phyloP scores from a whole-genome alignment of 108 stramenopile species.

The Aurantiochytrium sp. region DNA sequence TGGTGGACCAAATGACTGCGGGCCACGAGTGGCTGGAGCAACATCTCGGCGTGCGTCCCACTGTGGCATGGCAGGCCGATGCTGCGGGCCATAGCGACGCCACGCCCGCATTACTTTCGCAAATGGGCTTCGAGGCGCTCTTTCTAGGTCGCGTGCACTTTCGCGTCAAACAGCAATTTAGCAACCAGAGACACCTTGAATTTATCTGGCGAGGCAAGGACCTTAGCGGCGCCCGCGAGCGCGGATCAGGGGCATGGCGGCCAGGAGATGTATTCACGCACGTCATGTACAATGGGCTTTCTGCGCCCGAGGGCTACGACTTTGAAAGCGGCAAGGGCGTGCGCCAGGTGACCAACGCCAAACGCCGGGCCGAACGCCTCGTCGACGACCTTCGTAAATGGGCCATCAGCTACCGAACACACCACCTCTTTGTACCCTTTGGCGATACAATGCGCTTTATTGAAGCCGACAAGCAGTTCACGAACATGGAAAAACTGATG shows the following conservation, averaged over 20 bases:
- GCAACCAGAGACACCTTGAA: neutral
- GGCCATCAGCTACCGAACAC: neutral
- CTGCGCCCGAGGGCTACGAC: neutral
- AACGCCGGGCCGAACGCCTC: neutral
- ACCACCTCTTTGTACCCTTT: slow-evolving; percentile 15
- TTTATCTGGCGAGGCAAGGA: neutral
- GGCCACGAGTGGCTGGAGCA: slow-evolving; percentile 6
- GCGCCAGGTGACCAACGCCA: neutral
- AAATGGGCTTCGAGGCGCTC: neutral
- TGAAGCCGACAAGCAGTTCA: slow-evolving; percentile 10
- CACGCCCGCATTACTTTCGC: neutral
- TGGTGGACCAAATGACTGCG: neutral
- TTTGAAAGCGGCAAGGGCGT: slow-evolving; percentile 19
- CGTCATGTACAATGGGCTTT: neutral
- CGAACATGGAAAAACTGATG: slow-evolving; percentile 16
- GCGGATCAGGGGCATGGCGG: neutral
- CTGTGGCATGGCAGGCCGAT: neutral
- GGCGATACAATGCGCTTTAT: neutral
- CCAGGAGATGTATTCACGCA: neutral
- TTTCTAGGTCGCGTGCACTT: neutral
- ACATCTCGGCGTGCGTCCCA: neutral
- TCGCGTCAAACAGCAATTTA: neutral
- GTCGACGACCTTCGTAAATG: neutral
- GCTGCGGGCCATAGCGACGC: neutral
- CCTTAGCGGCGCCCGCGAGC: neutral